Conservation (phyloP, 2,329 filamentous ascomycete species). For the Fusarium nisikadoi region DNA sequence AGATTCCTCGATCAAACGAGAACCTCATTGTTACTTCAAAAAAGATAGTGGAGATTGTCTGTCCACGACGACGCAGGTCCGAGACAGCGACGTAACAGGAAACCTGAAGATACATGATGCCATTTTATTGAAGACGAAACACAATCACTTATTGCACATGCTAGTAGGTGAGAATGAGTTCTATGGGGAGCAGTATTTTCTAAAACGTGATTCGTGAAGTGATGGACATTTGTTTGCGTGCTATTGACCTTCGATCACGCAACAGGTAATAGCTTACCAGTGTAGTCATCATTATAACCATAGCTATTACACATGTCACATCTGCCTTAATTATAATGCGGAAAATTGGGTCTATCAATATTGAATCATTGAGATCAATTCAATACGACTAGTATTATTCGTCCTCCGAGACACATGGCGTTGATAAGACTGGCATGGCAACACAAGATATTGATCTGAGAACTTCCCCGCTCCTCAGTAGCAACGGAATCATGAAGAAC, state of each 20-base stretch:
- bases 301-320: neutral
- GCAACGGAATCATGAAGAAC: neutral
- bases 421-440: neutral
- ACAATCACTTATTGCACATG: fast-evolving
- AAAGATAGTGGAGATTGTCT: fast-evolving
- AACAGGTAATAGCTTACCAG: neutral
- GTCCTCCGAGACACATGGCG: neutral
- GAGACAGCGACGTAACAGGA: neutral
- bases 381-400: no score
- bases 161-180: fast-evolving
- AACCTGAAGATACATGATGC: neutral
- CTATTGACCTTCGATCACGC: neutral
- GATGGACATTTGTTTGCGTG: neutral
- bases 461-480: neutral
- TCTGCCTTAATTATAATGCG: no score
- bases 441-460: neutral
- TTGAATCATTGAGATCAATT: neutral
- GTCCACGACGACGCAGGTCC: neutral
- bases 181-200: no score
- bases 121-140: neutral
- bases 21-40: fast-evolving
- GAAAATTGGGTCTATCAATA: fast-evolving
- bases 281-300: neutral
- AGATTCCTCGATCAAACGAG: fast-evolving
- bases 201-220: neutral